Evolutionary conservation across 768 basidiomycete genomes (phyloP), one percentile per base, ranked within the genome.

Genomic region (Mrakia hoshinonis): DNA sequence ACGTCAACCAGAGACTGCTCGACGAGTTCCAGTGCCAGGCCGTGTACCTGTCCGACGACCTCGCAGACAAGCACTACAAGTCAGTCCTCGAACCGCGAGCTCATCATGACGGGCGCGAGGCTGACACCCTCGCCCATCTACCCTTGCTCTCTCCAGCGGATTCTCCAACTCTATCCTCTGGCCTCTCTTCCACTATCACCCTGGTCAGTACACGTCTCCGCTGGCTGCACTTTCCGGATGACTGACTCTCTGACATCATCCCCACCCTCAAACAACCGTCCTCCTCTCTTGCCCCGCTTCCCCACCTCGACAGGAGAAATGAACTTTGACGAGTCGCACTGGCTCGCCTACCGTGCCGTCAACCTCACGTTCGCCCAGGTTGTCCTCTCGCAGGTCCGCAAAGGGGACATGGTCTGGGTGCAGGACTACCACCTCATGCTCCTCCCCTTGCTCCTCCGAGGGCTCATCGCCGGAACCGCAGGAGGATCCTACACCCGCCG

Each of bases 81-180:
- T 71, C 10, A 15, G 70, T 71, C 22, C 36, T 12, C 3, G 18
- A 34, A 34, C 31, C 18, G 2, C n/a, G 22, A 22, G 3, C 60
- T 12, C 20, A 43, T 1, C 26, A 62, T 24, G 20, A 15, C 18
- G 18, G 15, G 26, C 36, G 34, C 60, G 36, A 38, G 46, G 18
- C 43, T 61, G 13, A 15, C 34, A 15, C 9, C 24, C 47, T 55
- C 34, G 24, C 26, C 54, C 31, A 7, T 46, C 38, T 13, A n/a
- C 38, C 20, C 0, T 31, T 22, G 26, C 31, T 49, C 47, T 47
- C n/a, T 26, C 92, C 82, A 94, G 94, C 79, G 92, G 96, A 69
- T 98, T 99, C 85, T 95, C 94, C 76, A 99, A 99, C 82, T 96
- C 94, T 67, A 98, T 99, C 81, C 87, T 99, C 64, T 99, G 96